Evolutionary conservation across 352 stramenopile genomes (phyloP).

Genomic region (Achlya hypogyna): DNA sequence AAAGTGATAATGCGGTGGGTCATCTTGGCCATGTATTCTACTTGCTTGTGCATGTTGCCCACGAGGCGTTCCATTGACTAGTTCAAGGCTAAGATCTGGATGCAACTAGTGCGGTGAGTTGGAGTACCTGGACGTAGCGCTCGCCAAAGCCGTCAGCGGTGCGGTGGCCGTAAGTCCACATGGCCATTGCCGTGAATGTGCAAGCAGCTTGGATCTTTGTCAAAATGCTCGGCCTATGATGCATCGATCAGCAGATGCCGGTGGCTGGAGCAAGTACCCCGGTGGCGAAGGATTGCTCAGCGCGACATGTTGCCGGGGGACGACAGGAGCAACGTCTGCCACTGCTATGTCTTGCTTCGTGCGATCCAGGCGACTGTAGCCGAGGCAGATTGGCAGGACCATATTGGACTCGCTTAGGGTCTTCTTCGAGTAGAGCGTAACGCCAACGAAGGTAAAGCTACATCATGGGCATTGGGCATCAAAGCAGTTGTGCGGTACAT

Average conservation of each 20-base stretch:
- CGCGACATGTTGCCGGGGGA: not conserved
- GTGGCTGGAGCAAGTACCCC: not conserved
- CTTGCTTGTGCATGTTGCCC: conserved; percentile 15
- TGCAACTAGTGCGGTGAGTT: not conserved
- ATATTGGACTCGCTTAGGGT: not conserved
- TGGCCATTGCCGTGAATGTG: not conserved
- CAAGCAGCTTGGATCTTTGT: conserved; percentile 4
- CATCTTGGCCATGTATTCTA: conserved; percentile 4
- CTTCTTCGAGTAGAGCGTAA: conserved; percentile 13
- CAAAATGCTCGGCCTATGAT: not conserved
- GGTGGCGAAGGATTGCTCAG: not conserved
- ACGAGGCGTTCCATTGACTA: conserved; percentile 16
- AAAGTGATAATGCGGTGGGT: conserved; percentile 9
- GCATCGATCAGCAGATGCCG: not conserved
- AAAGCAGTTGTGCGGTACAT: not conserved
- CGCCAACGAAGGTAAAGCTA: conserved; percentile 3
- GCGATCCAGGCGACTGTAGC: not conserved
- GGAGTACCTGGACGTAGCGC: conserved; percentile 10
- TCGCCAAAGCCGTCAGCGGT: conserved; percentile 1
- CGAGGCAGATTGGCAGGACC: conserved; percentile 14
- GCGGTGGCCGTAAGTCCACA: conserved; percentile 14
- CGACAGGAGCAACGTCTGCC: not conserved
- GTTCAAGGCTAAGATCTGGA: not conserved
- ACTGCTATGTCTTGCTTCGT: not conserved
- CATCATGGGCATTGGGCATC: not conserved